Evolutionary conservation across 305 asterid genomes (phyloP).

Genomic region (Fraxinus velutina): DNA sequence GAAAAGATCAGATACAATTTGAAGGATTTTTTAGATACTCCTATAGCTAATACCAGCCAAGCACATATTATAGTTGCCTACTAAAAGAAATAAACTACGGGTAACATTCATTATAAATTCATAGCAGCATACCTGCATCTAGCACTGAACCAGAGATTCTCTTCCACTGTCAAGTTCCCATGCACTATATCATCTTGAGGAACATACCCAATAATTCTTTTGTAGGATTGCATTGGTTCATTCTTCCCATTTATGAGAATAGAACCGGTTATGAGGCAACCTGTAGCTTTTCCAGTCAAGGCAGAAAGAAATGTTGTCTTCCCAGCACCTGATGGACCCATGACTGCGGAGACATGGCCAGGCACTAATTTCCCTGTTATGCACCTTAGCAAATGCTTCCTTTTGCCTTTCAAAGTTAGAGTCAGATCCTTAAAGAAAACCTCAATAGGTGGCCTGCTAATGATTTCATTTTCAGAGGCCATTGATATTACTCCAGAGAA

Average conservation of each 20-base stretch:
- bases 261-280: constrained; percentile 59
- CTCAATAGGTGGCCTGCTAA: constrained; percentile 63
- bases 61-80: not conserved
- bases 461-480: constrained; percentile 54
- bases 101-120: not conserved
- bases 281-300: constrained; percentile 70
- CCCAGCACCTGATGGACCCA: constrained; percentile 94
- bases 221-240: constrained; percentile 64
- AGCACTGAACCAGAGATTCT: constrained; percentile 92
- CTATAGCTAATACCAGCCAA: not conserved
- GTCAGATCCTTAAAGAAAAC: constrained; percentile 73
- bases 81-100: not conserved
- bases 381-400: constrained; percentile 65
- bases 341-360: constrained; percentile 77
- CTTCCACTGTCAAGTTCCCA: constrained; percentile 82
- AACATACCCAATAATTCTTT: constrained; percentile 67
- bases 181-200: constrained; percentile 90
- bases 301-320: constrained; percentile 82
- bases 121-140: constrained; percentile 57
- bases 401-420: constrained; percentile 67
- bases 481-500: constrained; percentile 71
- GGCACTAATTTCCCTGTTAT: constrained; percentile 72
- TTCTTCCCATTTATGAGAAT: constrained; percentile 66
- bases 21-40: not conserved
- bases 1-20: not conserved